These are phyloP conservation scores for Pichia sp. DNA, from an alignment of 1,139 yeast genomes.

Conservation along the genomic window DNA sequence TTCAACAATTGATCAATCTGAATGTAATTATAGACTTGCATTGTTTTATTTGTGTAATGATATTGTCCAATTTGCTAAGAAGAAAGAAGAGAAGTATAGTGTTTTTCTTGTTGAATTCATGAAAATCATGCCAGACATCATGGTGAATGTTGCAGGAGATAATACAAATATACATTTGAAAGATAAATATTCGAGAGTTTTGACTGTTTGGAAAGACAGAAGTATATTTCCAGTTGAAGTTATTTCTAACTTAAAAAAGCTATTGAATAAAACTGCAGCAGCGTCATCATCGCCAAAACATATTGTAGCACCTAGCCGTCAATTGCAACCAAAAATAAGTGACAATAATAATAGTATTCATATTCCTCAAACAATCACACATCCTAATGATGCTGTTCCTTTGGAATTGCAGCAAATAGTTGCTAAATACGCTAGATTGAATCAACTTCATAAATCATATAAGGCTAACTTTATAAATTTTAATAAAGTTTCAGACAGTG, in stretches of 20 bases:
- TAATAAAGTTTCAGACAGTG: conserved; percentile 5
- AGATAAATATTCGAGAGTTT: conserved; percentile 55
- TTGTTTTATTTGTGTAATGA: conserved; percentile 74
- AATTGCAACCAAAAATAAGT: neutral
- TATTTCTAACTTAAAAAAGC: conserved; percentile 16
- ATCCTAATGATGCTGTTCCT: conserved; percentile 2
- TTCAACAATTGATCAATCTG: conserved; percentile 28
- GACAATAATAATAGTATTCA: neutral
- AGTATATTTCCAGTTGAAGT: conserved; percentile 38
- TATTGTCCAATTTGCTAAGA: conserved; percentile 71
- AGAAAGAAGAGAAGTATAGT: conserved; percentile 49
- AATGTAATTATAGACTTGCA: conserved; percentile 44
- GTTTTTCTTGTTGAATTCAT: conserved; percentile 59
- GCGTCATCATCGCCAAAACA: neutral
- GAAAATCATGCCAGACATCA: conserved; percentile 32
- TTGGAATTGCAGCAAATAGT: conserved; percentile 3
- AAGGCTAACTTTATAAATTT: conserved; percentile 3
- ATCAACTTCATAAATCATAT: conserved; percentile 7
- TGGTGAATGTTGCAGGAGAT: conserved; percentile 30
- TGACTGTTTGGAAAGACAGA: conserved; percentile 73
- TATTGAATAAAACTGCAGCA: too few relatives aligned
- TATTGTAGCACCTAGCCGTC: neutral
- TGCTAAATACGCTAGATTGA: conserved; percentile 4
- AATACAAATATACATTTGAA: conserved; percentile 13
- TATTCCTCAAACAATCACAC: neutral